A percentile compares a stretch with the other conserved stretches of the same genome.
phyloP scores from a whole-genome alignment of 257 asterid genomes.

The Forsythia viridissima region DNA sequence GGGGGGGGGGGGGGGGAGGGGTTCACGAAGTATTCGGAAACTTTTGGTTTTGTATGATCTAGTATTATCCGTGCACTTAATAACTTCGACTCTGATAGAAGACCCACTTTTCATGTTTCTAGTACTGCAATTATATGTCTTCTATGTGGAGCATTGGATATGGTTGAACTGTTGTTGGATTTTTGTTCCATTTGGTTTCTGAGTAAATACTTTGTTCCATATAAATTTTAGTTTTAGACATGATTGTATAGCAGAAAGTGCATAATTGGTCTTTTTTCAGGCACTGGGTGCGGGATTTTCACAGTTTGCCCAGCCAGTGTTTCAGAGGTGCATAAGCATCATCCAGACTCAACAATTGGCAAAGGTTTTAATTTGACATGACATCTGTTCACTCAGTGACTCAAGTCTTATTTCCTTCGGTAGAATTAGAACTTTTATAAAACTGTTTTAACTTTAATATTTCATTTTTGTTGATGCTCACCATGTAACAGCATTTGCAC shows the following conservation, averaged over 20 bases:
- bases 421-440: not conserved
- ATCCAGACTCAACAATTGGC: conserved; percentile 92
- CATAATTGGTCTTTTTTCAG: conserved; percentile 47
- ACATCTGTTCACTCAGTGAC: conserved; percentile 17
- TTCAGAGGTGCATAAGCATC: conserved; percentile 90
- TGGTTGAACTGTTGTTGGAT: not conserved
- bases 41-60: not conserved
- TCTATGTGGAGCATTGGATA: not conserved
- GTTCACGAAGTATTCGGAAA: not conserved
- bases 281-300: conserved; percentile 88
- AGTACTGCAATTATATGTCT: not conserved
- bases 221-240: not conserved
- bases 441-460: not conserved
- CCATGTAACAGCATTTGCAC: not conserved
- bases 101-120: not conserved
- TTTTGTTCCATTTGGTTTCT: not conserved
- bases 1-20: not conserved
- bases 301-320: conserved; percentile 91
- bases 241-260: not conserved
- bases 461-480: not conserved
- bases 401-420: not conserved
- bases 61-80: not conserved
- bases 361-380: conserved; percentile 57
- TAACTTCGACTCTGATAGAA: not conserved
- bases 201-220: not conserved